Evolutionary conservation across 202 grass and related monocot species (phyloP), one percentile per base, ranked within the genome.

Genomic region (Carex sylvatica): DNA sequence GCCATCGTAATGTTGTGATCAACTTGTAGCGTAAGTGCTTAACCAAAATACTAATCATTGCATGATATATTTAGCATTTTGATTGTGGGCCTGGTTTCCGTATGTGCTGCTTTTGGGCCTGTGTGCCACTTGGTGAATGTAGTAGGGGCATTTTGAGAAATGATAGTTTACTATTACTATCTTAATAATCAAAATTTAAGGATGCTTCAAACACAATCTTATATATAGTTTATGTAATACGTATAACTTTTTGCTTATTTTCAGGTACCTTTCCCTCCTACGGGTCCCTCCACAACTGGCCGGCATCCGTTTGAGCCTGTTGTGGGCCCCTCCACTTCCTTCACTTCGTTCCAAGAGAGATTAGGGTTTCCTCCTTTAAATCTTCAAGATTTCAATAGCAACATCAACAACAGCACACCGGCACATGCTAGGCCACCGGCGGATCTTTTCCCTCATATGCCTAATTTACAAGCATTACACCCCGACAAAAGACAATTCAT

Each of bases 321-420:
- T 65, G 89, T 87, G 74, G 86, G 86, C 87, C 73, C 89, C 85
- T 83, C 78, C 72, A 81, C 83, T 56, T 99, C 97, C 56, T 74
- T 93, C 71, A 31, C 88, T 77, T 93, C 89, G 67, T 96, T 96
- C 83, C 93, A 93, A 89, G 93, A 92, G 81, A 99, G 92, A 65
- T 64, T 99, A 79, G 91, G 93, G 42, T 87, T 96, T 90, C 91
- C 96, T 14, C 95, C 87, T 78, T 89, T 94, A 69, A 62, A 56
- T 83, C 28, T 90, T 40, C 92, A 98, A 75, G 92, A 88, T 74
- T 65, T 69, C 38, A 82, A 70, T 42, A 67, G 16, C 60, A 82
- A 82, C 40, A 47, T 64, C 51, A 33, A 52, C 51, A 82, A 9
- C 64, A 66, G 49, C 85, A 82, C 88, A 87, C 82, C 85, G 70